Percentiles rank a stretch among this genome's conserved stretches.
Evolutionary conservation across 768 basidiomycete genomes (phyloP).

Genomic region (Xerocomus potaroensis): DNA sequence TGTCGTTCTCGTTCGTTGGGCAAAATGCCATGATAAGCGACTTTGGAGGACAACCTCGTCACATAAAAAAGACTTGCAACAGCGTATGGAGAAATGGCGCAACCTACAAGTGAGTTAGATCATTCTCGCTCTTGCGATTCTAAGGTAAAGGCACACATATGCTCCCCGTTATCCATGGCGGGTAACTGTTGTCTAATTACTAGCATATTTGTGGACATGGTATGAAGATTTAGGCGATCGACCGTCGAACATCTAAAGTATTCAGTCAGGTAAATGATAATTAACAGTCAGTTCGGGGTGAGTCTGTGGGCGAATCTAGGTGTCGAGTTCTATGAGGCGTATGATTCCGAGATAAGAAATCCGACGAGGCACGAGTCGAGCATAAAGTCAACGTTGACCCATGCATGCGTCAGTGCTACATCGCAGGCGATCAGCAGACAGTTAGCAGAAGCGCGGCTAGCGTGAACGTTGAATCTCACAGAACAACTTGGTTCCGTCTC

Average conservation of each 20-base stretch:
- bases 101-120: conserved; percentile 17
- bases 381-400: conserved; percentile 98
- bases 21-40: conserved; percentile 51
- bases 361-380: conserved; percentile 91
- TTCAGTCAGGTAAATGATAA: neutral
- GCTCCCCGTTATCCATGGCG: too few species aligned
- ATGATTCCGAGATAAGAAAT: conserved; percentile 73
- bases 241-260: neutral
- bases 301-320: neutral
- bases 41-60: too few species aligned
- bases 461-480: conserved; percentile 54
- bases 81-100: conserved; percentile 15
- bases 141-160: neutral
- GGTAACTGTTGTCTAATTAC: too few species aligned
- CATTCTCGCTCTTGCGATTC: conserved; percentile 13
- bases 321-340: conserved; percentile 31
- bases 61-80: conserved; percentile 11
- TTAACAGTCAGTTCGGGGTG: neutral
- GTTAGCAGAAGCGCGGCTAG: neutral
- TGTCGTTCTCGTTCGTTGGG: conserved; percentile 37
- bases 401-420: conserved; percentile 85
- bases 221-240: too few species aligned
- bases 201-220: too few species aligned
- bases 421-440: conserved; percentile 1
- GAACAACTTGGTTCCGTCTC: conserved; percentile 93